Base-by-base conservation (phyloP, 2,329 filamentous ascomycete genomes). In the Helotiales sp. region DNA sequence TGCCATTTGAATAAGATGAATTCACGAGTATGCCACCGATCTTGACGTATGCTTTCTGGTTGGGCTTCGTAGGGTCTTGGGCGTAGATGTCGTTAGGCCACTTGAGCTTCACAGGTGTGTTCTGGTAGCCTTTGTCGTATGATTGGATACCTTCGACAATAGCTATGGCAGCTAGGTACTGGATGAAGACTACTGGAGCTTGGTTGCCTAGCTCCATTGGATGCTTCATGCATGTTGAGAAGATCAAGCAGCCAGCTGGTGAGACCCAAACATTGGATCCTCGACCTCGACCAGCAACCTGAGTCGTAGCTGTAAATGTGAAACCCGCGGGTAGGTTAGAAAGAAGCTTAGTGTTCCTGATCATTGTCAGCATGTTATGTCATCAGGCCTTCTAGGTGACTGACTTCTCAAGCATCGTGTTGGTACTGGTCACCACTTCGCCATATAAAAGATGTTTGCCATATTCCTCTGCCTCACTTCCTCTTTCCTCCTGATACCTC, bases 1-100 rank as follows among this genome's bases (percentile, higher is more conserved):
- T 82, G 25, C 86, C 86, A 5, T 84, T 81, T 5, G 83, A 84
- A 76, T 95, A 98, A 57, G 86, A 85, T 61, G 90, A 95, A 71
- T 96, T 96, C 6, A 96, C 90, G 2, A 98, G 81, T 61, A 99
- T 95, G 5, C 95, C 95, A 53, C 91, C 91, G 54, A 99, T 93
- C 70, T 99, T 99, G 64, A 92, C 87, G 66, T 95, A 95, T 2
- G 76, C 68, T 10, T 77, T 74, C 2, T 72, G 66, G 1, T 76
- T 72, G 1, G 77, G 78, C 47, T 79, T 79, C 53, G 73, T 77
- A 5, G 82, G 89, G 68, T 91, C 87, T 22, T 84, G 78, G 0
- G 87, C 88, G 69, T 91, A 93, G 54, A 99, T 90, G 70, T 99
- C 95, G 68, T 99, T 99, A 10, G 95, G 95, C 95, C 95, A 99